These are phyloP conservation scores for Bondarzewia mesenterica DNA, from an alignment of 1,284 basidiomycete species.

Conservation along the genomic window DNA sequence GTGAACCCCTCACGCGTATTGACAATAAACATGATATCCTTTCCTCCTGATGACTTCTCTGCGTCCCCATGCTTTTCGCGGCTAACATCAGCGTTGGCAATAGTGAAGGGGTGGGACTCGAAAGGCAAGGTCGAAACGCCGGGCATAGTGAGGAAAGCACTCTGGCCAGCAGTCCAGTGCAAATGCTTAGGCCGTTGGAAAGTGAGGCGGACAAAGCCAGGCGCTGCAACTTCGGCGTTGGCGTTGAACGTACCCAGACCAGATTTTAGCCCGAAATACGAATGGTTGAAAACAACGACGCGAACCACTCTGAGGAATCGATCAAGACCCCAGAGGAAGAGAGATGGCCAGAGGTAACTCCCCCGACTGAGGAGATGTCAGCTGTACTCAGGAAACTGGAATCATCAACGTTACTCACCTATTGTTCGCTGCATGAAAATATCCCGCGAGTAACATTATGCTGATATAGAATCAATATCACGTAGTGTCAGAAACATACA, in stretches of 20 bases:
- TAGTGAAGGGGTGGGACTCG: slow-evolving; percentile 44
- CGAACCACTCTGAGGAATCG: slow-evolving; percentile 44
- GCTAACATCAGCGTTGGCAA: slow-evolving; percentile 26
- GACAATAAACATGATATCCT: slow-evolving; percentile 43
- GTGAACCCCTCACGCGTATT: slow-evolving; percentile 39
- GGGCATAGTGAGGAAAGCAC: slow-evolving; percentile 37
- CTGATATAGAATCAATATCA: slow-evolving; percentile 6
- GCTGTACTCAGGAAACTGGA: not conserved
- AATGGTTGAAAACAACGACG: slow-evolving; percentile 44
- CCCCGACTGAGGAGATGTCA: slow-evolving; percentile 14
- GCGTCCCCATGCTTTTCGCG: slow-evolving; percentile 8
- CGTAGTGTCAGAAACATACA: not conserved
- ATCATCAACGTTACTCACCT: slow-evolving; percentile 13
- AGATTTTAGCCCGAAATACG: slow-evolving; percentile 25
- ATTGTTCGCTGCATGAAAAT: slow-evolving; percentile 27
- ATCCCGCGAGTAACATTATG: slow-evolving; percentile 16
- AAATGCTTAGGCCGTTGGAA: slow-evolving; percentile 33
- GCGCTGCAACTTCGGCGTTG: slow-evolving; percentile 36
- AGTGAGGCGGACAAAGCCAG: slow-evolving; percentile 43
- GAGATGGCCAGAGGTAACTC: slow-evolving; percentile 45
- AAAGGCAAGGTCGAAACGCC: slow-evolving; percentile 32
- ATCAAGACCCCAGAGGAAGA: slow-evolving; percentile 62
- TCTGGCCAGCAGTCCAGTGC: slow-evolving; percentile 43
- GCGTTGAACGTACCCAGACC: slow-evolving; percentile 26
- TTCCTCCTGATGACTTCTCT: slow-evolving; percentile 17